Percentiles rank a stretch among this genome's conserved stretches.
phyloP scores from a whole-genome alignment of 352 stramenopile species.

The Thalassiosira pacifica region DNA sequence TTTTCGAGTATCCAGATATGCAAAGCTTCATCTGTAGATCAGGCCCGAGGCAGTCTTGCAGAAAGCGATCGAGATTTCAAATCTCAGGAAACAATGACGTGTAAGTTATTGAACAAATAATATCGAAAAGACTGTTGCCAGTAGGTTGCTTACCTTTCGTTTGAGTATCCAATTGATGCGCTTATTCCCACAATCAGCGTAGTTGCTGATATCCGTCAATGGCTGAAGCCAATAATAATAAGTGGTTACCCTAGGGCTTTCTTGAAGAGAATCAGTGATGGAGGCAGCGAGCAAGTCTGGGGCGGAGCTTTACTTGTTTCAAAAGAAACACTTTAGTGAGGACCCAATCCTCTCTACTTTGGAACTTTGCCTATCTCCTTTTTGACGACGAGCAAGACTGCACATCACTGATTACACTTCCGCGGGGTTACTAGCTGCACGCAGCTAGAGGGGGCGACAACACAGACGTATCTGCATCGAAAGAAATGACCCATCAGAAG shows the following conservation, averaged over 20 bases:
- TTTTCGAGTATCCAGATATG: background rate
- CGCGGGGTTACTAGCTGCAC: background rate
- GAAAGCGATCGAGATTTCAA: background rate
- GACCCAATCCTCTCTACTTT: slow-evolving; percentile 3
- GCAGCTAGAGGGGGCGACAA: background rate
- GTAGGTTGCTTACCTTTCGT: background rate
- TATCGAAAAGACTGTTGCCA: background rate
- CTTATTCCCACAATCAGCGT: background rate
- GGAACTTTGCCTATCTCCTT: slow-evolving; percentile 20
- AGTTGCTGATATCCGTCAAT: background rate
- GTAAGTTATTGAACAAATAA: background rate
- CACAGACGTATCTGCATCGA: background rate
- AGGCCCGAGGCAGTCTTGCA: background rate
- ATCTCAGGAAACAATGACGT: background rate
- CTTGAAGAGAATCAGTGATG: background rate
- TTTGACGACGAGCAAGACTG: background rate
- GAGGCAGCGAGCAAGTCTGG: background rate
- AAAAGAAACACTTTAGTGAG: slow-evolving; percentile 14
- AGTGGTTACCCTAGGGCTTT: background rate
- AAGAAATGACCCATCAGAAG: background rate
- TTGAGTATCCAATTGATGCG: background rate
- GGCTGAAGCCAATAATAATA: background rate
- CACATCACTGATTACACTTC: background rate
- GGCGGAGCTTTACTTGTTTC: slow-evolving; percentile 2
- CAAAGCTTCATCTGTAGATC: background rate